Conservation (phyloP, 371 early-diverging fungal species). For the Phascolomyces articulosus region DNA sequence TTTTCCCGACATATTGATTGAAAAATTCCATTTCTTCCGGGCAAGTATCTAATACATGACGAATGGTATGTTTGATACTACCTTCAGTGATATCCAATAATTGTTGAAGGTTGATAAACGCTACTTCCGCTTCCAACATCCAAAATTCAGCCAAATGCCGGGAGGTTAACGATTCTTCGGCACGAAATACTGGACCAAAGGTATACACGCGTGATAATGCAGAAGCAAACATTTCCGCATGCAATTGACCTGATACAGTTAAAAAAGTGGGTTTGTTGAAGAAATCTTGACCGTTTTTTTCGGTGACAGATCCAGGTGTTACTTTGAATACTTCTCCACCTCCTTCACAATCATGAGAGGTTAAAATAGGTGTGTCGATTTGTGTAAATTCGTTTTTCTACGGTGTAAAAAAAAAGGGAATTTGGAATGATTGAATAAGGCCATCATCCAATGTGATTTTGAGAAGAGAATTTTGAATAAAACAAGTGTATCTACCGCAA, state of each 20-base stretch:
- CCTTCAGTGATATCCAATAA: conserved; percentile 65
- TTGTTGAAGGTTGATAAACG: conserved; percentile 66
- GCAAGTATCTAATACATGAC: conserved; percentile 52
- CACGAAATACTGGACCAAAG: conserved; percentile 87
- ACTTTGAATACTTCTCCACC: conserved; percentile 89
- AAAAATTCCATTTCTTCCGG: conserved; percentile 60
- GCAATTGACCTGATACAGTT: conserved; percentile 91
- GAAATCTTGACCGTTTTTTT: conserved; percentile 60
- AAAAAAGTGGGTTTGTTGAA: conserved; percentile 79
- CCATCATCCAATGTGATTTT: not conserved
- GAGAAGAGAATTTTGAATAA: not conserved
- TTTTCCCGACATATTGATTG: conserved; percentile 51
- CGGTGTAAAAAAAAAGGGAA: not conserved
- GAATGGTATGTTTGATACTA: conserved; percentile 51
- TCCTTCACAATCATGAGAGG: conserved; percentile 92
- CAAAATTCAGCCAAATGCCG: conserved; percentile 94
- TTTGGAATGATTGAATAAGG: no score
- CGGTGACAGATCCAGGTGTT: conserved; percentile 17
- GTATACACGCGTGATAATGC: conserved; percentile 87
- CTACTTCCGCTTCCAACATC: conserved; percentile 94
- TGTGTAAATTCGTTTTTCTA: conserved; percentile 71
- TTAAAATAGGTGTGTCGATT: conserved; percentile 85
- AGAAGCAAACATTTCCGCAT: conserved; percentile 80
- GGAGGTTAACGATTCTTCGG: conserved; percentile 83
- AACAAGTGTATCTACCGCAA: conserved; percentile 49